phyloP scores from a whole-genome alignment of 169 alveolate species.

The Fabrea salina region DNA sequence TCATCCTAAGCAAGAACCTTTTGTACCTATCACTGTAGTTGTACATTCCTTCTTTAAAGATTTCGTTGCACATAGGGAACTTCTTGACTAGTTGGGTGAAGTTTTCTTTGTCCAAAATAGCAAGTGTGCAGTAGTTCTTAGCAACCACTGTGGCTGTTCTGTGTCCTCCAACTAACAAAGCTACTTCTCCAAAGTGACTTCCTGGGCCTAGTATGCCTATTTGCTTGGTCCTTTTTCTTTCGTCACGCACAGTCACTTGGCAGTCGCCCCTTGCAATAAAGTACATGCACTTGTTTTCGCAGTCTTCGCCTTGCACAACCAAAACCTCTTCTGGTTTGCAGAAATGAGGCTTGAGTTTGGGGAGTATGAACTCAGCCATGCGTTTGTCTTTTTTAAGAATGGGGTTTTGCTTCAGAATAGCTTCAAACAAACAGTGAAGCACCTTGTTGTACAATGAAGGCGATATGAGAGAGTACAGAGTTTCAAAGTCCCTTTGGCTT shows the following conservation, averaged over 20 bases:
- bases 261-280: conserved; percentile 21
- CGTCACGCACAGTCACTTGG: background rate
- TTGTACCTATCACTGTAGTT: background rate
- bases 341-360: background rate
- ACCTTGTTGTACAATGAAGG: conserved; percentile 28
- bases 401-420: background rate
- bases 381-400: too few relatives aligned
- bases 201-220: background rate
- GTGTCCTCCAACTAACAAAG: background rate
- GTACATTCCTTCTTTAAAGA: background rate
- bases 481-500: conserved; percentile 1
- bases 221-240: background rate
- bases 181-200: background rate
- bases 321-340: background rate
- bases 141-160: conserved; percentile 5
- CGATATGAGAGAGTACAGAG: conserved; percentile 12
- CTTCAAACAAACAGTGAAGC: background rate
- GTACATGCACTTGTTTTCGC: background rate
- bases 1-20: background rate
- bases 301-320: background rate
- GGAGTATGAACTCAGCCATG: background rate
- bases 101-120: background rate
- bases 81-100: background rate
- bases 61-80: background rate
- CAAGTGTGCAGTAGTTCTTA: background rate